Percentiles rank a stretch among this genome's conserved stretches.
Conservation (phyloP, 495 filamentous ascomycete species). For the Margaritispora aquatica region DNA sequence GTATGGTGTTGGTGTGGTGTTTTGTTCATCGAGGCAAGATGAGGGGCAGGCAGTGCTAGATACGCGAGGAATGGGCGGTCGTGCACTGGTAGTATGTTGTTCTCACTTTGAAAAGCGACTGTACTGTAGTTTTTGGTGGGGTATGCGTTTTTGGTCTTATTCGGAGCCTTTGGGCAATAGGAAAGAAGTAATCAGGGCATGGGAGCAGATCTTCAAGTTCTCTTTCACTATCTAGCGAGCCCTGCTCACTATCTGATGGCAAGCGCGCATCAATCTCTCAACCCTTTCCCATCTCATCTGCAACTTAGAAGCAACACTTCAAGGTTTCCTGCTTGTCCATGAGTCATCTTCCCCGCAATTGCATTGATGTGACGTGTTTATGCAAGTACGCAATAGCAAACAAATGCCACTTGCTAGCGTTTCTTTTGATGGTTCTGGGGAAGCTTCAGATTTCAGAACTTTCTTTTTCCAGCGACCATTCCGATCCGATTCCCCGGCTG, state of each 20-base stretch:
- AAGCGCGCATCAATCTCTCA: not conserved
- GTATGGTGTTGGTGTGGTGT: too few species aligned
- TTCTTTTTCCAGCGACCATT: not conserved
- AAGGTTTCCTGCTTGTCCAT: too few species aligned
- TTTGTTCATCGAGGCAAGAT: conserved; percentile 25
- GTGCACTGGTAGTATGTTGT: not conserved
- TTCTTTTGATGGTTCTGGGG: not conserved
- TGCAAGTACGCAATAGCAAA: not conserved
- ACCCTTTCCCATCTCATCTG: not conserved
- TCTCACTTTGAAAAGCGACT: not conserved
- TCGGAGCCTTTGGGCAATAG: not conserved
- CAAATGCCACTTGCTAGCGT: not conserved
- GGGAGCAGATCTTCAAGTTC: not conserved
- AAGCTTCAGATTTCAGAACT: not conserved
- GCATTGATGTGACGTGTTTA: not conserved
- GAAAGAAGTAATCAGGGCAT: not conserved
- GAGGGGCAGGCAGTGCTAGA: not conserved
- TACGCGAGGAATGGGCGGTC: not conserved
- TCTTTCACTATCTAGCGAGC: not conserved
- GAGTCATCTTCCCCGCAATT: conserved; percentile 2
- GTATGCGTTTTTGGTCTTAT: too few species aligned
- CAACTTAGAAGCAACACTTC: not conserved
- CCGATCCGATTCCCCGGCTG: not conserved
- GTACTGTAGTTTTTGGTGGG: too few species aligned
- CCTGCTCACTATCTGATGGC: not conserved